Base-by-base conservation (phyloP, 2,329 filamentous ascomycete genomes). In the Colletotrichum viniferum region DNA sequence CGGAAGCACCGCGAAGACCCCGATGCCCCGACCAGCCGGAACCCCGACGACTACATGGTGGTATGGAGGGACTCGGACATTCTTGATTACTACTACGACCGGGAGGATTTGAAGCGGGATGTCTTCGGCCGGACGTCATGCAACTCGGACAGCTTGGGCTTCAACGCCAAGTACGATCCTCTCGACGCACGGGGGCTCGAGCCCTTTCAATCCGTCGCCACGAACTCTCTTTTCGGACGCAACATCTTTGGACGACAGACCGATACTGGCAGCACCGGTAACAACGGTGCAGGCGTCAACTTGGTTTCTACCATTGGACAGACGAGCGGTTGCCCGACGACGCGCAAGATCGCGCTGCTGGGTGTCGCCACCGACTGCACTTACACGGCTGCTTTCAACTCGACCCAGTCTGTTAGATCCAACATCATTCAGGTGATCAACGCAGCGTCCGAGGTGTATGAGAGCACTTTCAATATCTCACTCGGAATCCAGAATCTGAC, bases 281-380 rank as follows among this genome's bases (percentile, higher is more conserved):
- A 95, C 74, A 96, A 96, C 81, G 92, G 94, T 68, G 95, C 93
- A 26, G 94, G 94, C 78, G 92, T 96, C 76, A 97, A 98, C 81
- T 86, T 98, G 30, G 88, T 90, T 38, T 90, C 87, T 38, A 95
- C 92, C 30, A 98, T 99, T 81, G 97, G 97, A 63, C 93, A 91
- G 74, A 94, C 94, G 0, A 82, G 86, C n/a, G 97, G 97, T 67
- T 99, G 97, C 82, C 96, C 96, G 7, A 93, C 90, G 1, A 96
- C 95, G n/a, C 92, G 96, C 78, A 97, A 94, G 84, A 95, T 99
- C 21, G 97, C 97, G 1, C 89, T 98, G 55, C 92, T 99, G 28
- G 97, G 97, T 32, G 92, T 98, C 48, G 97, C 96, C 10, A 97
- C 96, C 0, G 97, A 99, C 84, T 99, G 97, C 87, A 94, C 92